These are phyloP conservation scores for Calonectria hawksworthii DNA, from an alignment of 2,329 filamentous ascomycete species.

Conservation along the genomic window DNA sequence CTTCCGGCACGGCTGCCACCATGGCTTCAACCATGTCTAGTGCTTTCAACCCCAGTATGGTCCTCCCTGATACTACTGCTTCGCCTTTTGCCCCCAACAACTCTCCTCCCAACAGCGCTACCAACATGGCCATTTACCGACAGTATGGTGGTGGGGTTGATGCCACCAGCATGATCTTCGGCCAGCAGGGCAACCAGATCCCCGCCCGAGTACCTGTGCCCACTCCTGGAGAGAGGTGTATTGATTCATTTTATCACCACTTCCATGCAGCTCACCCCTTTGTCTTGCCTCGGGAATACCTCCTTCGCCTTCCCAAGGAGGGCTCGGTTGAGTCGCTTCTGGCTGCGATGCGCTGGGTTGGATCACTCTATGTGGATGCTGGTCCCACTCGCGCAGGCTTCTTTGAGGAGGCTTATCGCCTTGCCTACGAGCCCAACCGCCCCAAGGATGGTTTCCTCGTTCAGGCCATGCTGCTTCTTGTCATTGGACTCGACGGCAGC, in stretches of 20 bases:
- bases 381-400: constrained; percentile 62
- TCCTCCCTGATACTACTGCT: constrained; percentile 29
- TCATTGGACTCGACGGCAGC: constrained; percentile 83
- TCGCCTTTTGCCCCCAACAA: constrained; percentile 39
- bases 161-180: constrained; percentile 34
- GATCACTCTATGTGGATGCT: constrained; percentile 68
- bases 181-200: constrained; percentile 29
- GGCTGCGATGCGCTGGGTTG: constrained; percentile 69
- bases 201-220: constrained; percentile 40
- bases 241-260: constrained; percentile 71
- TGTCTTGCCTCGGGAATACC: constrained; percentile 65
- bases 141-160: constrained; percentile 41
- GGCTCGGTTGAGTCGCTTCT: constrained; percentile 63
- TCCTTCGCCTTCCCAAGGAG: constrained; percentile 64
- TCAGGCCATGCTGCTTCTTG: constrained; percentile 82
- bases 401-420: constrained; percentile 70
- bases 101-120: constrained; percentile 23
- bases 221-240: constrained; percentile 64
- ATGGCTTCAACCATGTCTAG: constrained; percentile 22
- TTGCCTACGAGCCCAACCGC: constrained; percentile 62
- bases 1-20: constrained; percentile 47
- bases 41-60: constrained; percentile 30
- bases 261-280: constrained; percentile 73
- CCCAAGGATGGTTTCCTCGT: constrained; percentile 74
- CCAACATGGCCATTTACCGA: constrained; percentile 31